phyloP scores from a whole-genome alignment of 306 rosid genomes.

The Aeschynomene evenia region DNA sequence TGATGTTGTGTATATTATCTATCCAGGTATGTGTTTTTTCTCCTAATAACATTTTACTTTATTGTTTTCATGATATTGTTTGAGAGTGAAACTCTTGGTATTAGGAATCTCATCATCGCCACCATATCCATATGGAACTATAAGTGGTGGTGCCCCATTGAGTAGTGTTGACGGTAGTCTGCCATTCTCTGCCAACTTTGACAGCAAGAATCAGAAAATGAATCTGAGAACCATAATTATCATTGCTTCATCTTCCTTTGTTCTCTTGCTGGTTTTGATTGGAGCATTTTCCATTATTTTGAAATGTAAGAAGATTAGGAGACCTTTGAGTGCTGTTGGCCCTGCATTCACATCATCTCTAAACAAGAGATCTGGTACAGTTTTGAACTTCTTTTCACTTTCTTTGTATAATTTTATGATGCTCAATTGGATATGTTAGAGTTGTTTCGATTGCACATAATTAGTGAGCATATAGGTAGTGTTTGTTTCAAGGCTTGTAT shows the following conservation, averaged over 20 bases:
- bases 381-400: slow-evolving; percentile 20
- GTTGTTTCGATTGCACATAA: neutral
- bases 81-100: slow-evolving; percentile 44
- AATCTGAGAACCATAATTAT: slow-evolving; percentile 70
- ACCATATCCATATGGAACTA: slow-evolving; percentile 54
- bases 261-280: slow-evolving; percentile 70
- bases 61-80: slow-evolving; percentile 19
- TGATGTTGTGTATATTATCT: slow-evolving; percentile 64
- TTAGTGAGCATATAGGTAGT: too few relatives aligned
- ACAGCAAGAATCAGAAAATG: slow-evolving; percentile 72
- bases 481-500: too few relatives aligned
- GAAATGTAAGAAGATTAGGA: slow-evolving; percentile 78
- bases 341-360: slow-evolving; percentile 72
- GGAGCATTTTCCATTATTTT: slow-evolving; percentile 64
- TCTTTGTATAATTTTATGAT: neutral
- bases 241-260: slow-evolving; percentile 81
- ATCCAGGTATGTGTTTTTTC: slow-evolving; percentile 71
- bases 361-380: slow-evolving; percentile 87
- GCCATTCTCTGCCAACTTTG: slow-evolving; percentile 76
- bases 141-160: slow-evolving; percentile 59
- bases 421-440: neutral
- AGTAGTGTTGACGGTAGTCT: slow-evolving; percentile 55
- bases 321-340: slow-evolving; percentile 83
- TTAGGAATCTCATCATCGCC: slow-evolving; percentile 91
- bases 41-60: slow-evolving; percentile 26